A percentile compares a stretch with the other conserved stretches of the same genome.
These are phyloP conservation scores for Neurospora crassa DNA, from an alignment of 2,329 filamentous ascomycete species.

Conservation along the genomic window DNA sequence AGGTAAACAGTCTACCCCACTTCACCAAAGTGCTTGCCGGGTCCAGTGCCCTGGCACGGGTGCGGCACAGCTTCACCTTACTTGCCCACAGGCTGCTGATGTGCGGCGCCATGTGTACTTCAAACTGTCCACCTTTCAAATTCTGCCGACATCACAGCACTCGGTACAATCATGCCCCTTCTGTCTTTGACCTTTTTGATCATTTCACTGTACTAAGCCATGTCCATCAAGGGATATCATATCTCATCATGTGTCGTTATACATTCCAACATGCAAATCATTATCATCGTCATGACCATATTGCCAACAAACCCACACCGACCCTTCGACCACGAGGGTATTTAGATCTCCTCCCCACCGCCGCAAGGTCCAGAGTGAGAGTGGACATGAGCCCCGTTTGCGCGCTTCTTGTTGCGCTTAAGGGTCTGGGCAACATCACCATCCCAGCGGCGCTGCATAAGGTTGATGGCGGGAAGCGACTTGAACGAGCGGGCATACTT, in stretches of 20 bases:
- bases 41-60: neutral
- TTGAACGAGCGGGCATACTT: conserved; percentile 31
- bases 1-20: neutral
- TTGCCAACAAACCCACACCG: neutral
- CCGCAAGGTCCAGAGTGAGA: conserved; percentile 15
- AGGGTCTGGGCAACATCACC: conserved; percentile 10
- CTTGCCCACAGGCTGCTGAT: neutral
- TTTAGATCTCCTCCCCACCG: conserved; percentile 3
- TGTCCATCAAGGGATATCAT: neutral
- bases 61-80: neutral
- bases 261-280: neutral
- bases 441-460: conserved; percentile 9
- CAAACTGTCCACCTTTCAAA: neutral
- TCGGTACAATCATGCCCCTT: neutral
- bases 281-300: neutral
- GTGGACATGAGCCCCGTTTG: neutral
- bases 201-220: neutral
- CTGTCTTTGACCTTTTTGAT: neutral
- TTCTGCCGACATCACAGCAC: neutral
- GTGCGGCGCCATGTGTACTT: neutral
- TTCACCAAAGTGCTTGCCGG: neutral
- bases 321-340: neutral
- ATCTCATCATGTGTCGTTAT: neutral
- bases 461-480: conserved; percentile 19
- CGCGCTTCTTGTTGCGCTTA: conserved; percentile 6